Evolutionary conservation across 2,329 filamentous ascomycete species (phyloP), one percentile per base, ranked within the genome.

Genomic region (Aspergillus udagawae): DNA sequence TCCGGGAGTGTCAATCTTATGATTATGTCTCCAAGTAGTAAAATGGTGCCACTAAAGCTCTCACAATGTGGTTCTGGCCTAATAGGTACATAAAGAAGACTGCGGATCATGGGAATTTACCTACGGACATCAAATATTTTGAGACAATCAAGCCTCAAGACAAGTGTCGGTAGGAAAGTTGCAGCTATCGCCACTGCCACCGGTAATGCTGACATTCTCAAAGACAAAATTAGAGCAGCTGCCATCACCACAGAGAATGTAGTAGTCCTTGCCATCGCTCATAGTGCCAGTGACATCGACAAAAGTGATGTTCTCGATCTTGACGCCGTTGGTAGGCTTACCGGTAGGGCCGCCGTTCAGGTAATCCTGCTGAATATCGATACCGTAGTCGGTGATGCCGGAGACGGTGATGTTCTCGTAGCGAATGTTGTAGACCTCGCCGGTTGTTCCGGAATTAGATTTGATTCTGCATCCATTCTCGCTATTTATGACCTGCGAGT

Each of bases 291-390:
- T 70, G 4, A 77, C 65, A 59, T 75, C 70, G 42, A 68, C 63
- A 51, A 77, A 73, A 7, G 63, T 57, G 3, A 78, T 49, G 53
- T 70, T 70, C 28, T 60, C 58, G 49, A 78, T 76, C 1, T 61
- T 63, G 2, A 78, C 74, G 2, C 75, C 75, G 51, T 75, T 76
- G 1, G 70, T 70, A 5, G 75, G 70, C 9, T 60, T 59, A 1
- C 75, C 75, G 6, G 70, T 76, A 4, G 75, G 66, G 3, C 75
- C 74, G 12, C 75, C 80, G 61, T 82, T 82, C 54, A 79, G 64
- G 62, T 82, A 83, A 64, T 82, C 80, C 68, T 82, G 79, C 68
- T 81, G 73, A 45, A 82, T 72, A 57, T 80, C 79, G 55, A 83
- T 79, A n/a, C 80, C 80, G 63, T 82, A 81, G 59, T 75, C 74